Evolutionary conservation across 805 yeast genomes (phyloP).

Genomic region (Metschnikowia gruessii): DNA sequence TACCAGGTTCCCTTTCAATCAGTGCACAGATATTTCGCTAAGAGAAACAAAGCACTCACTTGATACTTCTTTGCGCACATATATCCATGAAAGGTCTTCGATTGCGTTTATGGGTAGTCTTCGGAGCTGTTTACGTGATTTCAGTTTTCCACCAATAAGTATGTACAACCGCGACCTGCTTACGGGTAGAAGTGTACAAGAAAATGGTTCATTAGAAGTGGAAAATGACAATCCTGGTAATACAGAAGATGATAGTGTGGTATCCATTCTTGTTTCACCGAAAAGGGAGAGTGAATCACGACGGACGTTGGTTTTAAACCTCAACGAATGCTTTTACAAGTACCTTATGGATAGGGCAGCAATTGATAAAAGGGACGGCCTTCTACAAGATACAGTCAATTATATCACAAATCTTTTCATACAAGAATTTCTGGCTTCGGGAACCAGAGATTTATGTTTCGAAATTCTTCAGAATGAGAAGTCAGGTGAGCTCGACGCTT

Average conservation of each 20-base stretch:
- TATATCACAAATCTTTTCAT: conserved; percentile 17
- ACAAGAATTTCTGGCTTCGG: conserved; percentile 15
- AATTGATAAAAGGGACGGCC: neutral
- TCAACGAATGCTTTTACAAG: conserved; percentile 1
- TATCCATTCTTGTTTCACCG: neutral
- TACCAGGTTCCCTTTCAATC: conserved; percentile 12
- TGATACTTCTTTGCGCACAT: conserved; percentile 7
- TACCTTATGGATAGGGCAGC: neutral
- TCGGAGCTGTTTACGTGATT: conserved; percentile 1
- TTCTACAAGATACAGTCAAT: conserved; percentile 7
- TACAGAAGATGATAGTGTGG: too few relatives aligned
- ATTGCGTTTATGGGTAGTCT: conserved; percentile 5
- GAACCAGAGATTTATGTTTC: conserved; percentile 12
- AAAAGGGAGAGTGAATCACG: neutral
- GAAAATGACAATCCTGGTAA: too few relatives aligned
- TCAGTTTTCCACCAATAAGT: neutral
- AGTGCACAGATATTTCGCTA: conserved; percentile 12
- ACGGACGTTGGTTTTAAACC: neutral
- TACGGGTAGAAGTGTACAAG: neutral
- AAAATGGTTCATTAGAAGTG: neutral
- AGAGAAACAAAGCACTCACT: conserved; percentile 12
- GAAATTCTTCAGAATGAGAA: conserved; percentile 8
- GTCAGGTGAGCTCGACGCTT: conserved; percentile 9
- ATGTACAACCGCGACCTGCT: neutral
- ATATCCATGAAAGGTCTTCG: neutral